Percentiles rank a stretch among this genome's conserved stretches.
phyloP scores from a whole-genome alignment of 73 alveolate species.

The Uronychia binucleata region DNA sequence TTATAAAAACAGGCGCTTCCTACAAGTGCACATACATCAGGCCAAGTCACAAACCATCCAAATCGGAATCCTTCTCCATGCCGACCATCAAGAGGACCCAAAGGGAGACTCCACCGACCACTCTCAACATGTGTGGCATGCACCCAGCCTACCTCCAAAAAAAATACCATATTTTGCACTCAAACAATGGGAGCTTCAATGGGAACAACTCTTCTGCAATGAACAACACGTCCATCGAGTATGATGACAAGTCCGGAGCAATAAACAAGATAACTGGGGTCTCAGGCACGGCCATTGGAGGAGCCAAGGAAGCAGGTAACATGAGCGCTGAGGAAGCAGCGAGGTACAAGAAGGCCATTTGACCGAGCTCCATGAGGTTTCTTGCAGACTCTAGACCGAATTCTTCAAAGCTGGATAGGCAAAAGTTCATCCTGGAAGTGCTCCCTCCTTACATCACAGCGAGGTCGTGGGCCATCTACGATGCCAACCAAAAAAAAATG shows the following conservation, averaged over 20 bases:
- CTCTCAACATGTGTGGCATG: neutral
- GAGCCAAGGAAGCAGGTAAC: neutral
- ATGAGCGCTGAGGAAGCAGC: neutral
- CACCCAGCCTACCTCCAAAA: no score
- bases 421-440: neutral
- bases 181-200: no score
- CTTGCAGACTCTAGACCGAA: neutral
- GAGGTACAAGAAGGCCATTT: neutral
- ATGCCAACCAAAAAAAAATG: constrained; percentile 64
- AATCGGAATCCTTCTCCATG: neutral
- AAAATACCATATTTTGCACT: no score
- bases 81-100: neutral
- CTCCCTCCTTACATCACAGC: constrained; percentile 65
- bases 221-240: neutral
- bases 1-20: neutral
- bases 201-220: neutral
- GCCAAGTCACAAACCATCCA: neutral
- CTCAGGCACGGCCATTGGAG: neutral
- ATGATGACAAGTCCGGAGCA: no score
- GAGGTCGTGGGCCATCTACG: constrained; percentile 66
- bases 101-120: neutral
- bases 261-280: neutral
- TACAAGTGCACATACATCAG: no score
- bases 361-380: constrained; percentile 2
- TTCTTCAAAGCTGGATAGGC: neutral